These are phyloP conservation scores for Globisporangium heterothallicum DNA, from an alignment of 352 stramenopile genomes.

Conservation along the genomic window DNA sequence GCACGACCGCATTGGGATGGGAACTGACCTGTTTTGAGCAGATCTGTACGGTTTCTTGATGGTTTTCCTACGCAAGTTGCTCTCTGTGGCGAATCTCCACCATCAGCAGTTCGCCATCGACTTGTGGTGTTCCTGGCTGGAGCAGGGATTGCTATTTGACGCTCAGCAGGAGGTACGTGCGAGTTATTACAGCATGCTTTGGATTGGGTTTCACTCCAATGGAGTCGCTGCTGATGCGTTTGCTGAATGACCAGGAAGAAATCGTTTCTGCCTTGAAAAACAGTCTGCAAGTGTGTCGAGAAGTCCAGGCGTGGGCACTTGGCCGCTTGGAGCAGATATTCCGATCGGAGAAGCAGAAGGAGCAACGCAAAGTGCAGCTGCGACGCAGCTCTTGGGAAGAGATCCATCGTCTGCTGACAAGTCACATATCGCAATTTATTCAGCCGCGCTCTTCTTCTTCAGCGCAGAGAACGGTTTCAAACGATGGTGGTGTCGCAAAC, in stretches of 20 bases:
- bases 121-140: constrained; percentile 68
- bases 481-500: not conserved
- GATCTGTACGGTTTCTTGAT: constrained; percentile 81
- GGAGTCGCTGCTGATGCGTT: not conserved
- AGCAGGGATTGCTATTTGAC: constrained; percentile 35
- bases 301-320: constrained; percentile 37
- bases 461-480: no score
- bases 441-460: constrained; percentile 9
- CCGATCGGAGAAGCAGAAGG: not conserved
- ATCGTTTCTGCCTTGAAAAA: constrained; percentile 51
- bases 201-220: not conserved
- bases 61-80: constrained; percentile 71
- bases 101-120: constrained; percentile 61
- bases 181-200: not conserved
- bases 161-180: constrained; percentile 55
- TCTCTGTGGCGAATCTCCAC: constrained; percentile 37
- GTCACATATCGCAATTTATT: constrained; percentile 39
- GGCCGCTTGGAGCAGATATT: constrained; percentile 41
- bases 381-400: constrained; percentile 35
- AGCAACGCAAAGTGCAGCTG: not conserved
- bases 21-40: constrained; percentile 15
- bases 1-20: constrained; percentile 1
- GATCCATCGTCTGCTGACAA: constrained; percentile 29
- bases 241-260: constrained; percentile 30
- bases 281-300: constrained; percentile 30